phyloP scores from a whole-genome alignment of 1,139 yeast species.

The Lodderomyces metapsilosis region DNA sequence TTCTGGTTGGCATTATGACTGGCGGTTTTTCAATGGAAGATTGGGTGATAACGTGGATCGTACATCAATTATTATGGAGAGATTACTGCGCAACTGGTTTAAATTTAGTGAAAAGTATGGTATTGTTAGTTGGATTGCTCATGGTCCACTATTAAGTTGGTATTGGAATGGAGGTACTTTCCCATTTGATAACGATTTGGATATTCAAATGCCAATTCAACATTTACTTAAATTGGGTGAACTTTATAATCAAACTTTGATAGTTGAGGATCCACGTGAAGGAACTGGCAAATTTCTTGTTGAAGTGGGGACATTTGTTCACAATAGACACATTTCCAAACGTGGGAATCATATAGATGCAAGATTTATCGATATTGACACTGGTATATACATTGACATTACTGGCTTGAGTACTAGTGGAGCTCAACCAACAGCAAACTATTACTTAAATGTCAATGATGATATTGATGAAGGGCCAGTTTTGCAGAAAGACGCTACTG shows the following conservation, averaged over 20 bases:
- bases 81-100: conserved; percentile 55
- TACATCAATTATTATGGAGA: conserved; percentile 13
- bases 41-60: conserved; percentile 34
- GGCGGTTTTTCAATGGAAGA: conserved; percentile 23
- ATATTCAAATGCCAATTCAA: conserved; percentile 50
- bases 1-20: conserved; percentile 24
- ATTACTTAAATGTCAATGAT: conserved; percentile 12
- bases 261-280: conserved; percentile 43
- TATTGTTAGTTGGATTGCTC: conserved; percentile 56
- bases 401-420: conserved; percentile 45
- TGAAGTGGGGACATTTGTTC: conserved; percentile 50
- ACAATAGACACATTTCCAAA: conserved; percentile 32
- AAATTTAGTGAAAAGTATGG: conserved; percentile 43
- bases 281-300: conserved; percentile 47
- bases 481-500: conserved; percentile 3
- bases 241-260: conserved; percentile 45
- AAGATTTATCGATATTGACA: conserved; percentile 52
- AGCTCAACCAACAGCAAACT: conserved; percentile 17
- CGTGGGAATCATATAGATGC: conserved; percentile 59
- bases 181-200: conserved; percentile 67
- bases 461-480: conserved; percentile 10
- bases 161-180: conserved; percentile 57
- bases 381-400: conserved; percentile 61
- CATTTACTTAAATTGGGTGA: conserved; percentile 41
- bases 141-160: conserved; percentile 62